phyloP scores from a whole-genome alignment of 345 rosid species.

The Nephelium lappaceum region DNA sequence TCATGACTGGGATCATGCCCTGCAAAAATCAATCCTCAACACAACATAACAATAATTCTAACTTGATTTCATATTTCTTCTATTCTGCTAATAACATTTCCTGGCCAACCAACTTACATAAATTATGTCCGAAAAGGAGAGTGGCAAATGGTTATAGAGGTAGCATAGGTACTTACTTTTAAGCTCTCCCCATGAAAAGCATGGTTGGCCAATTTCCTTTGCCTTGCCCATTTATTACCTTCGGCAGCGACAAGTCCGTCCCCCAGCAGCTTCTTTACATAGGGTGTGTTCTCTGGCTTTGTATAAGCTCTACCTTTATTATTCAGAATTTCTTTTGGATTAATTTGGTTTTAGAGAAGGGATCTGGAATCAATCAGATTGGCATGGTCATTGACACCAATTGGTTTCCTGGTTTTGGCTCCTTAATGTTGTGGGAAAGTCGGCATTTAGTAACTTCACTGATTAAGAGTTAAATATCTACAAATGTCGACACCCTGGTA shows the following conservation, averaged over 20 bases:
- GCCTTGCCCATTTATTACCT: slow-evolving; percentile 45
- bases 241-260: slow-evolving; percentile 36
- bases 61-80: background rate
- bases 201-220: slow-evolving; percentile 46
- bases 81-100: background rate
- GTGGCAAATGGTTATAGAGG: background rate
- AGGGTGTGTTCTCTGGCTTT: slow-evolving; percentile 1
- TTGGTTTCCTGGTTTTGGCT: background rate
- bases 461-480: too few species aligned
- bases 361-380: background rate
- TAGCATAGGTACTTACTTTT: slow-evolving; percentile 25
- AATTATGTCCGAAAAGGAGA: too few species aligned
- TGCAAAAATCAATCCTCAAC: slow-evolving; percentile 16
- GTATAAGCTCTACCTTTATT: slow-evolving; percentile 31
- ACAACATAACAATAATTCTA: background rate
- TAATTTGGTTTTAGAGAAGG: background rate
- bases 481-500: too few species aligned
- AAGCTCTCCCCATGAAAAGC: slow-evolving; percentile 53
- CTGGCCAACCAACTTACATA: background rate
- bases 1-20: slow-evolving; percentile 40
- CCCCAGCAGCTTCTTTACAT: slow-evolving; percentile 29
- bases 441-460: too few species aligned
- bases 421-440: background rate
- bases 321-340: slow-evolving; percentile 26
- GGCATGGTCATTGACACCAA: background rate